Evolutionary conservation across 2,329 filamentous ascomycete genomes (phyloP), one percentile per base, ranked within the genome.

Genomic region (Huntiella abstrusa): DNA sequence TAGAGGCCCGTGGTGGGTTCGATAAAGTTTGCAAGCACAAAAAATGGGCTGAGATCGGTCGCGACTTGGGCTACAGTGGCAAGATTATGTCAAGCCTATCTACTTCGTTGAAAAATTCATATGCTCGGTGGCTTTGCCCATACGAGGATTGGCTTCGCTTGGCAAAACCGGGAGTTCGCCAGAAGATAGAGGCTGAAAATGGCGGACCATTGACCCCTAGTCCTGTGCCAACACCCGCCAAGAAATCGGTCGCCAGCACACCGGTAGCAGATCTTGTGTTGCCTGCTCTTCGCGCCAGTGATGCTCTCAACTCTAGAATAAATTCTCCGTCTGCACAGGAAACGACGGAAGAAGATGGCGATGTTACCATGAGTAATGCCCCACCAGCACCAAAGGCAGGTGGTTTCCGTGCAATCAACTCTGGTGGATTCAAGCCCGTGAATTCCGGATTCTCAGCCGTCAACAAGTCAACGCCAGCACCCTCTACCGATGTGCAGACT

Each of bases 21-120:
- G 87, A 95, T 47, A 83, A 83, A 57, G 91, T 98, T 39, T 98
- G 91, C 70, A 95, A 94, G 62, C 72, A 80, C 47, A 98, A 98
- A 65, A 96, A 96, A 65, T 98, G 91, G 91, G 91, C 91, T 12
- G 91, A 98, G 61, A 96, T 98, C 55, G 91, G 91, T 33, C 78
- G 91, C 56, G 91, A 96, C 59, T 66, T 98, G 41, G 91, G 91
- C 46, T 98, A 98, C 63, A 96, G 88, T 58, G 91, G 91, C 58
- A 98, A 98, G 67, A 98, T 98, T 52, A 98, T 98, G 91, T 96
- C 88, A 2, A 96, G 91, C 6, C 67, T 98, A 41, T 98, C 91
- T 4, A 98, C 91, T 0, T 96, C 91, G 4, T 71, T 98, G 37
- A 98, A 96, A 61, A 98, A 98, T 61, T 96, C 91, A 0, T 98